Evolutionary conservation across 371 early-diverging fungal genomes (phyloP).

Genomic region (Sporodiniella umbellata): DNA sequence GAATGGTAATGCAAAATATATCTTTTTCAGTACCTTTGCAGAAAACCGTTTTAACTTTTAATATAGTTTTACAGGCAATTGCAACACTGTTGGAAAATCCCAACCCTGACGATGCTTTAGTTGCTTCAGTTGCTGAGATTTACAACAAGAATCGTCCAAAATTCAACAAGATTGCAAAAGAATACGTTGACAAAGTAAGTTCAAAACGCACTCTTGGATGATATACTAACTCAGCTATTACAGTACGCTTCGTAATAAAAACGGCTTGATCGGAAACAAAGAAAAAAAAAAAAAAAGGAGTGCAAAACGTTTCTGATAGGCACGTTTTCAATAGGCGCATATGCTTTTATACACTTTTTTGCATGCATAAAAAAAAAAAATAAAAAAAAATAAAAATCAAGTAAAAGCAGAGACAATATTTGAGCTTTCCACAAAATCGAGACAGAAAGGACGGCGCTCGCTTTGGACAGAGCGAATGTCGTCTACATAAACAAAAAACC

Average conservation of each 20-base stretch:
- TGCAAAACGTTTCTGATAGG: no score
- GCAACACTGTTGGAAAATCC: constrained; percentile 74
- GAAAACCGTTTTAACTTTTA: no score
- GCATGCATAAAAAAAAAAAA: background rate
- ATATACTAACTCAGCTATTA: background rate
- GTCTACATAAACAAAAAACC: constrained; percentile 20
- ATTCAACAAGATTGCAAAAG: constrained; percentile 78
- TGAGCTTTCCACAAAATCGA: constrained; percentile 13
- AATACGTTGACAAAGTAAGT: constrained; percentile 74
- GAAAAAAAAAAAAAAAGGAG: background rate
- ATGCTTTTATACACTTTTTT: no score
- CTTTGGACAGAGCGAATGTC: constrained; percentile 6
- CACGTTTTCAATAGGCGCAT: no score
- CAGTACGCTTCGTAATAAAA: background rate
- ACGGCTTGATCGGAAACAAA: background rate
- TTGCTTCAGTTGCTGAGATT: constrained; percentile 77
- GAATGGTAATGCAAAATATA: constrained; percentile 54
- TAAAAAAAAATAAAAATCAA: background rate
- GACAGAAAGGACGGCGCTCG: background rate
- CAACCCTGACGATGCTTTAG: constrained; percentile 91
- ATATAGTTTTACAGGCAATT: constrained; percentile 71
- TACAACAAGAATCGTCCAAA: constrained; percentile 72
- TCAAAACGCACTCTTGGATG: background rate
- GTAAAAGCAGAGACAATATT: constrained; percentile 1
- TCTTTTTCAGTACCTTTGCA: no score